Base-by-base conservation (phyloP, 352 stramenopile species). In the Pythium scleroteichum region DNA sequence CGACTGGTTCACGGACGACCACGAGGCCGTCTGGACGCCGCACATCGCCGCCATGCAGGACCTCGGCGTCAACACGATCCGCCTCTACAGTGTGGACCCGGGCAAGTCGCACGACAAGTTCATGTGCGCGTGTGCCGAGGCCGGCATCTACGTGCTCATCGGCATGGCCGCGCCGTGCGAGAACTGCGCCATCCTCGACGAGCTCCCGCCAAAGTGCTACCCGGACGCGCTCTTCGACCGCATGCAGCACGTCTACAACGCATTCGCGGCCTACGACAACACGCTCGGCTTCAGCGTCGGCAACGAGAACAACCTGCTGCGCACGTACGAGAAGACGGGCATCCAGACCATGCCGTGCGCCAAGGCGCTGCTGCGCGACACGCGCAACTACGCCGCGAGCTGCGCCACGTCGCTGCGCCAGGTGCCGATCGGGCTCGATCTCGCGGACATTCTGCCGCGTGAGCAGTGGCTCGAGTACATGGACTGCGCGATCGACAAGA, bases 21-120 rank as follows among this genome's bases (percentile, higher is more conserved):
- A 85, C 66, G 68, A 79, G 29, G 19, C 62, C 17, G 64, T 90
- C 10, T 93, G 83, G 83, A 40, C 45, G 33, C 48, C 66, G 8
- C 66, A 92, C 59, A 58, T 92, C 27, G 53, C 49, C 12, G 50
- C 82, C 58, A 65, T 93, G 38, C 65, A 89, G 61, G 63, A 85
- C 52, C 56, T 93, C 0, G 76, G 76, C 23, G 74, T 90, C 24
- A 93, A 93, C 64, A 79, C 75, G 10, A 69, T 93, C 24, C 79
- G 81, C 13, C 57, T 93, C 10, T 91, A 93, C 65, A 73, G 69
- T 22, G 75, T 93, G 7, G 78, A 93, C 66, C 77, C 81, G 22
- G 59, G 46, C 40, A 65, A 79, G 53, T 71, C 73, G 32, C 82
- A 93, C 59, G 79, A 90, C 71, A 76, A 76, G 61, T 93, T 93